Conservation (phyloP, 306 rosid species). For the Vigna reflexopilosa region DNA sequence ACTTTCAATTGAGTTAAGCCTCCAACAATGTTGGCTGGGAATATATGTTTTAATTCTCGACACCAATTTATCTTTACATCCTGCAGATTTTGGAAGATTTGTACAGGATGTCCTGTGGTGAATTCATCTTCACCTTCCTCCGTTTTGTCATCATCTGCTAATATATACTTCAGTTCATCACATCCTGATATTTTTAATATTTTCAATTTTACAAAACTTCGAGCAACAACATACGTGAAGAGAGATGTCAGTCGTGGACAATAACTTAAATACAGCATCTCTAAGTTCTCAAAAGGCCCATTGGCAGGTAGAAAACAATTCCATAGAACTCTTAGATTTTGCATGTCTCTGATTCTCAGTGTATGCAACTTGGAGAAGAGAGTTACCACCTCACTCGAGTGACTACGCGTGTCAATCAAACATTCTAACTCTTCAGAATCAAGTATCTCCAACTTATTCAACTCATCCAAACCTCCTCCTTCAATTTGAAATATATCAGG, state of each 20-base stretch:
- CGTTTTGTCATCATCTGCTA: neutral
- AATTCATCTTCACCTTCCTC: neutral
- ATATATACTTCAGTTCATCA: slow-evolving; percentile 5
- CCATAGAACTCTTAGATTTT: slow-evolving; percentile 14
- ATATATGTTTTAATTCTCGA: slow-evolving; percentile 1
- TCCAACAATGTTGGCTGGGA: neutral
- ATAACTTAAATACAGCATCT: neutral
- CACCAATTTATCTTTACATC: neutral
- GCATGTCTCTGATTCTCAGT: no score
- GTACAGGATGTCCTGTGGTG: no score
- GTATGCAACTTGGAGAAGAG: slow-evolving; percentile 29
- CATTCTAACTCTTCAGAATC: slow-evolving; percentile 11
- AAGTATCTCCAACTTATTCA: neutral
- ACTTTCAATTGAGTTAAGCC: neutral
- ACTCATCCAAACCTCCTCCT: neutral
- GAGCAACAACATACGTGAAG: neutral
- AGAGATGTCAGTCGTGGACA: slow-evolving; percentile 32
- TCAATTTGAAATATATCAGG: no score
- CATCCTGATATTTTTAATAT: neutral
- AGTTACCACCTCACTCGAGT: neutral
- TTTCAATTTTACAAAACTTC: neutral
- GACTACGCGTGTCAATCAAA: slow-evolving; percentile 8
- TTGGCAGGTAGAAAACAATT: neutral
- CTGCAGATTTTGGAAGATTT: slow-evolving; percentile 39
- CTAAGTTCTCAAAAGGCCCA: slow-evolving; percentile 25